Base-by-base conservation (phyloP, 1,284 basidiomycete genomes). In the Papiliotrema nemorosa region DNA sequence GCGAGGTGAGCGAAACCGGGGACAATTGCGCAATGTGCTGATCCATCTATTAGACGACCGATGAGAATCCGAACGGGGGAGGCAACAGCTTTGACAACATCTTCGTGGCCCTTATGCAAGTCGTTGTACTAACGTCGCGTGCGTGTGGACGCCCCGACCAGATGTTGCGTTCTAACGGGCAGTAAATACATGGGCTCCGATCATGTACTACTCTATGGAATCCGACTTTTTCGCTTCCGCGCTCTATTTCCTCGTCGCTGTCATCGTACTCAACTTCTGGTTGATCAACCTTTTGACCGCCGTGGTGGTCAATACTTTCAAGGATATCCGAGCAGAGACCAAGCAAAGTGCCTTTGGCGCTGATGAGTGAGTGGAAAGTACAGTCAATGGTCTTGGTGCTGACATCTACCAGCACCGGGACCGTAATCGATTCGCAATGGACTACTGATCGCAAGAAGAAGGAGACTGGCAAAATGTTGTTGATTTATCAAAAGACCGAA, bases 271-370 rank as follows among this genome's bases (percentile, higher is more conserved):
- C 59, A 93, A 94, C 72, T 89, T 93, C 67, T 94, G 90, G 90
- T 78, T 97, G 50, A 87, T 94, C 78, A 94, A 96, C 70, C 75
- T 96, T 53, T 89, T 97, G 70, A 90, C 97, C 53, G 94, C 93
- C 26, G 93, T 97, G 38, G 96, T 97, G 61, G 92, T 92, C 38
- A 90, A 92, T 70, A 91, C 90, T 0, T 98, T 98, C 72, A 85
- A 85, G 22, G 88, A 87, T 14, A 94, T 97, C 55, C 81, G 90
- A 20, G 82, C 85, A 5, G 85, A 90, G 62, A 97, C 93, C 2
- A 84, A 88, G 70, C 87, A 86, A 70, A 93, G 90, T 70, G 94
- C 94, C 0, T 98, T 97, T 68, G 90, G 89, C 49, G 90, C 90
- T 35, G 82, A 82, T 20, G 77, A 80, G 86, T 84, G 60, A 52